Percentiles rank a stretch among this genome's conserved stretches.
phyloP scores from a whole-genome alignment of 73 alveolate species.

The Vitrella brassicaformis region DNA sequence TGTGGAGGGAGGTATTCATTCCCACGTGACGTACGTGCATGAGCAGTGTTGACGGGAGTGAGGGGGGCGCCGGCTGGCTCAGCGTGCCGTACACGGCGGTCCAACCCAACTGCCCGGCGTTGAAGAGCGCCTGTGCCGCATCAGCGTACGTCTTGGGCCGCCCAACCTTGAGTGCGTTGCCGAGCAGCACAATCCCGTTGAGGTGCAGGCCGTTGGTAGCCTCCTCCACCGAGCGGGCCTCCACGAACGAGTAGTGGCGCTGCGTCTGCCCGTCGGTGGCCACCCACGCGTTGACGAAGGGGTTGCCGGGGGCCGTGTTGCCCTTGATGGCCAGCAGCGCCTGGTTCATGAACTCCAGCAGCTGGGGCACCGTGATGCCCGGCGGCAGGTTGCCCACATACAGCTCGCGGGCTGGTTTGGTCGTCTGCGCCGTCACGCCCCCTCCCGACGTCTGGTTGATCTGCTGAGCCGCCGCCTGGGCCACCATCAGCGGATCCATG shows the following conservation, averaged over 20 bases:
- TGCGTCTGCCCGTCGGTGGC: conserved; percentile 43
- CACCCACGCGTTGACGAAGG: conserved; percentile 42
- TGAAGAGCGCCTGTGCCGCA: too few species aligned
- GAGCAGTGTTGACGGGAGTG: too few species aligned
- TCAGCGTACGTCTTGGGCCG: too few species aligned
- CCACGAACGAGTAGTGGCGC: conserved; percentile 50
- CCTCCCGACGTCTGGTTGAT: conserved; percentile 2
- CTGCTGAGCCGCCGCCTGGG: too few species aligned
- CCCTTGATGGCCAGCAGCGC: conserved; percentile 25
- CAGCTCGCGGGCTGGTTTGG: conserved; percentile 40
- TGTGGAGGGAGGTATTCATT: too few species aligned
- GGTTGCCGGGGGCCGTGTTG: conserved; percentile 34
- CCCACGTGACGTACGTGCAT: too few species aligned
- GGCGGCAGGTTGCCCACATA: conserved; percentile 47
- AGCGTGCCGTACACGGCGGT: too few species aligned
- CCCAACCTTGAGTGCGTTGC: conserved; percentile 4
- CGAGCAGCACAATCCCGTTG: conserved; percentile 5
- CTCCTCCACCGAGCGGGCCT: conserved; percentile 36
- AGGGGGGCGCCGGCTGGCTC: too few species aligned
- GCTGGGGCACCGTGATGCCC: conserved; percentile 10
- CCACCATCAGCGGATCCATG: too few species aligned
- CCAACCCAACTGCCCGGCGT: too few species aligned
- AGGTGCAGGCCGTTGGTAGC: conserved; percentile 36
- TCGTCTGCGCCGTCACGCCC: conserved; percentile 6
- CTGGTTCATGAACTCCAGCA: conserved; percentile 32